Evolutionary conservation across 257 asterid genomes (phyloP), one percentile per base, ranked within the genome.

Genomic region (Galeopsis tetrahit): DNA sequence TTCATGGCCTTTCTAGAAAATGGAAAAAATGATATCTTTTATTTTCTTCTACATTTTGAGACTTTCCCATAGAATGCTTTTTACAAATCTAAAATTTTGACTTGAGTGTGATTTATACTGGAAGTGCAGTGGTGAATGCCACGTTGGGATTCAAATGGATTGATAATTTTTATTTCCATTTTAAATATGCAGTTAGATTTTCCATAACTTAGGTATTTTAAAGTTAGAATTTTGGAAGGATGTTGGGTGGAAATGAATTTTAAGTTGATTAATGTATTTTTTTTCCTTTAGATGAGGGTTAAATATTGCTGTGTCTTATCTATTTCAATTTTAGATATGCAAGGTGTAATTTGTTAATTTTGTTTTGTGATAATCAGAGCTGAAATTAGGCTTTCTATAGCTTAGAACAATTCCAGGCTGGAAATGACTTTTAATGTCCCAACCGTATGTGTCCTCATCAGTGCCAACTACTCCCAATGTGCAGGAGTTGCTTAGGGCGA

Each of bases 91-190:
- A 33, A 48, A 48, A 66, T 15, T n/a, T 17, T 32, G 48, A 48
- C 43, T n/a, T 40, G 48, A 61, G 69, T 57, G 48, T 62, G 79
- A 68, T 68, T 58, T 71, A n/a, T 42, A 44, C 52, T 52, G 80
- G 21, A 66, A 67, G 21, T 60, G 15, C 36, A 13, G 43, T 13
- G 46, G 53, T 43, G 33, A 32, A 15, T 55, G 61, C 55, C 35
- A 32, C 33, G 75, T 10, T 72, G 64, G 55, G 48, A 38, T 49
- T 28, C 17, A 10, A 59, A 52, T 52, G 72, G 61, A 32, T 5
- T n/a, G n/a, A 51, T 38, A 31, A 32, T 56, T 46, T 61, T 36
- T 52, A 15, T 56, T 68, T 59, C 14, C 65, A 55, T 72, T 44
- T 31, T 43, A 52, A 38, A 67, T 44, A 21, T 73, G 58, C 75